Base-by-base conservation (phyloP, 2,329 filamentous ascomycete species). In the Beauveria asiatica region DNA sequence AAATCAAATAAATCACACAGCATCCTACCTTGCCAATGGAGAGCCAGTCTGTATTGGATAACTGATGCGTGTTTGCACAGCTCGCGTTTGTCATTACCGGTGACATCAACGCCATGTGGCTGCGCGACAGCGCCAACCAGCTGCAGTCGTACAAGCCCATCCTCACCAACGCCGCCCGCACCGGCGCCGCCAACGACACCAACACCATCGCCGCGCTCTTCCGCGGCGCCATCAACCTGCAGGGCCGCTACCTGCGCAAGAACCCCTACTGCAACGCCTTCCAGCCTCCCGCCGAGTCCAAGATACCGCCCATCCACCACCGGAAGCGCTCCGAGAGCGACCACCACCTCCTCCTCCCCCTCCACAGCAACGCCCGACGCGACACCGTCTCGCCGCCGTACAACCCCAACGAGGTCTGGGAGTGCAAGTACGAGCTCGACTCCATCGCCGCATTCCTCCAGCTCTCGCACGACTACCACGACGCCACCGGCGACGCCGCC, bases 341-440 rank as follows among this genome's bases (percentile, higher is more conserved):
- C 44, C 42, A 4, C 23, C 37, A 11, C 37, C 5, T n/a, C 30
- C 9, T 30, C 23, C 30, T 37, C 53, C 30, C 23, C 53, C 37
- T 21, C 56, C 10, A n/a, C 53, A 27, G 46, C 37, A n/a, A 17
- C 30, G 46, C 46, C 46, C 57, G 67, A 39, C 67, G 81, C n/a
- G 88, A 90, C 70, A 67, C 73, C 67, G 74, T 78, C 74, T 83
- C 63, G 77, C 89, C 91, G 0, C 74, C 79, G 30, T 87, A 89
- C 27, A 89, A 88, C 67, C 79, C 81, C 1, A 78, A 78, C 2
- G 80, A 86, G 42, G 92, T 96, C 0, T 97, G 94, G 69, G 93
- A 97, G 73, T 97, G 93, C 81, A 97, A 97, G 73, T 97, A 94
- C 73, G 93, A 97, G 75, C 84, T 97, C 50, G 92, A 97, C 75